These are phyloP conservation scores for Tylopilus plumbeoviolaceoides DNA, from an alignment of 768 basidiomycete genomes.

Conservation along the genomic window DNA sequence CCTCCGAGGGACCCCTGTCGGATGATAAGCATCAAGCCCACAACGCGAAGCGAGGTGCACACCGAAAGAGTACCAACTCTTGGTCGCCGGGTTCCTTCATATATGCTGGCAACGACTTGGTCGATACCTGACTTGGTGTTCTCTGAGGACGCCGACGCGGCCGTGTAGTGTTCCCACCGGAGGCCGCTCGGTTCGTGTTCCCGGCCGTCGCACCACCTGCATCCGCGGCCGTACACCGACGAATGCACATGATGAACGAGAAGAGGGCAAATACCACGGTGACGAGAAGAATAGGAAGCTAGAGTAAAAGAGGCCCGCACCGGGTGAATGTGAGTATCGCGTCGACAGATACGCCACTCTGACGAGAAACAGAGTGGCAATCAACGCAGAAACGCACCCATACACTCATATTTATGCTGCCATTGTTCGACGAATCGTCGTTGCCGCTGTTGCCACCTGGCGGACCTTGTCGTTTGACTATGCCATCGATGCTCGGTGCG, in stretches of 20 bases:
- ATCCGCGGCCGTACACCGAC: conserved; percentile 12
- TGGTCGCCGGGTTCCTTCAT: conserved; percentile 83
- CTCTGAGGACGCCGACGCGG: conserved; percentile 39
- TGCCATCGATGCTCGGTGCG: neutral
- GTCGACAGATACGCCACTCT: neutral
- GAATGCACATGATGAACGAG: conserved; percentile 20
- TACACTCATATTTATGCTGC: conserved; percentile 16
- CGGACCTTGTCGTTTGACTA: neutral
- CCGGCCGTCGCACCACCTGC: neutral
- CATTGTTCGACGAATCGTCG: neutral
- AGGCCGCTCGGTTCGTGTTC: neutral
- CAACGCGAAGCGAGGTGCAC: conserved; percentile 5
- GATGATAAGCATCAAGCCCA: neutral
- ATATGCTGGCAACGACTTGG: conserved; percentile 71
- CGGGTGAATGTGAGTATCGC: neutral
- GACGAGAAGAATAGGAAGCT: conserved; percentile 29
- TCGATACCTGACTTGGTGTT: conserved; percentile 79
- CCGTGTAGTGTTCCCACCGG: conserved; percentile 13
- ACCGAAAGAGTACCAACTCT: conserved; percentile 68
- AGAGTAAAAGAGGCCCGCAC: neutral
- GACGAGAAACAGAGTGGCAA: neutral
- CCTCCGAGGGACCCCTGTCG: conserved; percentile 25
- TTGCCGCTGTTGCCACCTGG: neutral
- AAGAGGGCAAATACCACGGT: conserved; percentile 19
- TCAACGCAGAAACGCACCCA: conserved; percentile 21